phyloP scores from a whole-genome alignment of 805 yeast genomes.

The Wickerhamomyces tratensis region DNA sequence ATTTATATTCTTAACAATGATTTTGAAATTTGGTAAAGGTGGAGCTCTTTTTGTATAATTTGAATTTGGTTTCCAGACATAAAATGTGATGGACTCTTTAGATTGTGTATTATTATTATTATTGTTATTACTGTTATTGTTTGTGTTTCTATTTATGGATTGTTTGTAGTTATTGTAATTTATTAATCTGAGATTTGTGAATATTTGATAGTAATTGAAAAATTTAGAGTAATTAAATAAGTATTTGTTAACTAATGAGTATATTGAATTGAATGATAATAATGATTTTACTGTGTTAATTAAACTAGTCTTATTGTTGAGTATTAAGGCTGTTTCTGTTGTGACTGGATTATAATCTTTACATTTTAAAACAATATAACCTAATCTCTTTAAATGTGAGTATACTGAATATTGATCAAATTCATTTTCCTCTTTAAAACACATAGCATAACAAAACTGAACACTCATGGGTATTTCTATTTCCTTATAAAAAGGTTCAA shows the following conservation, averaged over 20 bases:
- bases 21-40: slow-evolving; percentile 64
- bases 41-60: slow-evolving; percentile 63
- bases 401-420: slow-evolving; percentile 57
- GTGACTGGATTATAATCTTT: too few relatives aligned
- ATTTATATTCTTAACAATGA: slow-evolving; percentile 46
- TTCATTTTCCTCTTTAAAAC: slow-evolving; percentile 30
- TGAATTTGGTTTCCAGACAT: slow-evolving; percentile 80
- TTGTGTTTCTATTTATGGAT: slow-evolving; percentile 8
- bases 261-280: neutral
- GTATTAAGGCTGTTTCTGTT: too few relatives aligned
- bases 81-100: slow-evolving; percentile 31
- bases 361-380: slow-evolving; percentile 49
- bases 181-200: slow-evolving; percentile 19
- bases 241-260: too few relatives aligned
- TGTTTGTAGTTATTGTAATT: slow-evolving; percentile 9
- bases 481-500: slow-evolving; percentile 29
- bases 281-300: neutral
- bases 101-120: slow-evolving; percentile 14
- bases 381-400: slow-evolving; percentile 65
- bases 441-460: slow-evolving; percentile 51
- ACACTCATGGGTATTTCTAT: slow-evolving; percentile 36
- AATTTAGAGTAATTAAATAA: slow-evolving; percentile 10
- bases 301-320: too few relatives aligned
- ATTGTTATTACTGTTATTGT: slow-evolving; percentile 1
- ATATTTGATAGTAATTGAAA: slow-evolving; percentile 20